Evolutionary conservation across 2,329 filamentous ascomycete genomes (phyloP).

Genomic region (Sarocladiaceae sp.): DNA sequence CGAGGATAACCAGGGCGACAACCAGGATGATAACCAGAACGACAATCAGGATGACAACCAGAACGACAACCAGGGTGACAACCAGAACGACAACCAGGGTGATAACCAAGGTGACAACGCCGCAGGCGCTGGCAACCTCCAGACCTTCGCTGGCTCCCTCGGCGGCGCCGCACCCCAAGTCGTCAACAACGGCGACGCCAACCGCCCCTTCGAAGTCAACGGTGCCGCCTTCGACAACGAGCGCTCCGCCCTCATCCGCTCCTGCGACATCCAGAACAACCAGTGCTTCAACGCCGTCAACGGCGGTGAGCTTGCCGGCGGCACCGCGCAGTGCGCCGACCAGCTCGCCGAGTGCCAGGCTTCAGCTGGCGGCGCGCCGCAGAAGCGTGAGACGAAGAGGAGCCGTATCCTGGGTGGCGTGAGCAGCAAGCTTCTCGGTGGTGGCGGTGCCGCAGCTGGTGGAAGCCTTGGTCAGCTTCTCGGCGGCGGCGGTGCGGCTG

Average conservation of each 20-base stretch:
- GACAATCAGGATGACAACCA: neutral
- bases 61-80: neutral
- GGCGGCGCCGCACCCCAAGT: conserved; percentile 6
- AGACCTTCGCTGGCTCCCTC: conserved; percentile 8
- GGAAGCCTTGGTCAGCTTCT: neutral
- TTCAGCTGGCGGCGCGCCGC: neutral
- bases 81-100: neutral
- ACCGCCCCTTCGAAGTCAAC: conserved; percentile 44
- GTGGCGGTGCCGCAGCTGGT: neutral
- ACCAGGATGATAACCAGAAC: neutral
- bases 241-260: conserved; percentile 38
- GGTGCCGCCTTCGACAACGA: conserved; percentile 45
- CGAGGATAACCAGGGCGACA: neutral
- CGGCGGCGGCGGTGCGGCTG: neutral
- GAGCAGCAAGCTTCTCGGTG: conserved; percentile 3
- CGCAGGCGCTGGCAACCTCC: conserved; percentile 7
- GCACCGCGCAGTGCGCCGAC: neutral
- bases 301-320: conserved; percentile 25
- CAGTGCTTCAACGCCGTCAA: conserved; percentile 41
- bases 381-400: neutral
- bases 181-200: conserved; percentile 16
- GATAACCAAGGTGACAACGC: neutral
- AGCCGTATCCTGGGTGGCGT: too few species aligned
- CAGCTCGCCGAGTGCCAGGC: conserved; percentile 6
- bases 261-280: conserved; percentile 43